A percentile compares a stretch with the other conserved stretches of the same genome.
Evolutionary conservation across 2,329 filamentous ascomycete species (phyloP).

Genomic region (Tolypocladium tropicale): DNA sequence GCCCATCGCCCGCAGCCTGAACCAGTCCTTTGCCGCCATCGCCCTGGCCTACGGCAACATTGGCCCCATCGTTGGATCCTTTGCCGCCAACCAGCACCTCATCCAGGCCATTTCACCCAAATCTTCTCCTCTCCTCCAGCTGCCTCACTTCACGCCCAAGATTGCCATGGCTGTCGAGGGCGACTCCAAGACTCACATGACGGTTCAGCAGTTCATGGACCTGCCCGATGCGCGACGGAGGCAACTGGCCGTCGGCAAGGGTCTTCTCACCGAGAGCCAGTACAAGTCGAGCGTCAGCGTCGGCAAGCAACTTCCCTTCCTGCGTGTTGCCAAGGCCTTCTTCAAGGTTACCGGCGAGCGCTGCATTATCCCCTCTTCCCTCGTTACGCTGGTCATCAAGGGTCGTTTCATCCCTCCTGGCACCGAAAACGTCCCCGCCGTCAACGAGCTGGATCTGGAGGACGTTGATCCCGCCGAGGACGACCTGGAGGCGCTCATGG

Average conservation of each 20-base stretch:
- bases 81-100: slow-evolving; percentile 72
- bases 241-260: slow-evolving; percentile 57
- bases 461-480: slow-evolving; percentile 90
- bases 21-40: slow-evolving; percentile 79
- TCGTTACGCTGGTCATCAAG: slow-evolving; percentile 93
- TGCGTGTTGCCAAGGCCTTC: slow-evolving; percentile 84
- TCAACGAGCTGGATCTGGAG: slow-evolving; percentile 72
- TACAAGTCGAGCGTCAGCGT: slow-evolving; percentile 68
- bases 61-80: slow-evolving; percentile 70
- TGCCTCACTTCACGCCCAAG: slow-evolving; percentile 71
- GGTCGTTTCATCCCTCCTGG: slow-evolving; percentile 88
- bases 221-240: slow-evolving; percentile 66
- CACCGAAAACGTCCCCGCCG: slow-evolving; percentile 58
- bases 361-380: slow-evolving; percentile 80
- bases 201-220: slow-evolving; percentile 82
- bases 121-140: slow-evolving; percentile 79
- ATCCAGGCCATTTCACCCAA: slow-evolving; percentile 82
- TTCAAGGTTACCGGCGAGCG: slow-evolving; percentile 98
- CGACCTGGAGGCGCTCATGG: slow-evolving; percentile 76
- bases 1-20: slow-evolving; percentile 75
- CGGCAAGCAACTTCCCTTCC: slow-evolving; percentile 71
- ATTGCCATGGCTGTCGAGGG: slow-evolving; percentile 61
- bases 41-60: slow-evolving; percentile 80
- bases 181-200: slow-evolving; percentile 63
- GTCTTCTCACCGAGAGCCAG: slow-evolving; percentile 63